Evolutionary conservation across 805 yeast genomes (phyloP).

Genomic region (Kregervanrija pseudodelftensis): DNA sequence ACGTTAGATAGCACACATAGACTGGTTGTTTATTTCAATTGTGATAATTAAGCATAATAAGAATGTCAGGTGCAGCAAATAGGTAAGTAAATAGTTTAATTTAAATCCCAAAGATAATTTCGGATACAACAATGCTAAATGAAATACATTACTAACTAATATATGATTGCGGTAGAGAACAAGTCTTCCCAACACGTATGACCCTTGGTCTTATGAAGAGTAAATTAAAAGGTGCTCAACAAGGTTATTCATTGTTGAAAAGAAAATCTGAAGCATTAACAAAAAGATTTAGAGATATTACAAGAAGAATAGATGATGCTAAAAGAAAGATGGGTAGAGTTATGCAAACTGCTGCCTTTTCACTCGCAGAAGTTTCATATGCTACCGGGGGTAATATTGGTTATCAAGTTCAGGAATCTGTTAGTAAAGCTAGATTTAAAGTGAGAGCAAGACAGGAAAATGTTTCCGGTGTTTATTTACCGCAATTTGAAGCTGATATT

Average conservation of each 20-base stretch:
- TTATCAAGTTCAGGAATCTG: conserved; percentile 88
- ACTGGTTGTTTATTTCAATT: not conserved
- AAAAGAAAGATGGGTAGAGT: conserved; percentile 97
- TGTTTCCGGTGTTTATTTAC: conserved; percentile 91
- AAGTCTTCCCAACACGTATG: conserved; percentile 97
- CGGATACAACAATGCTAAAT: conserved; percentile 18
- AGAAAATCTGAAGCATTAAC: conserved; percentile 96
- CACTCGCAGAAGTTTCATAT: conserved; percentile 93
- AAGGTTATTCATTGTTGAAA: conserved; percentile 88
- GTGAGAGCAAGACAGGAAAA: conserved; percentile 91
- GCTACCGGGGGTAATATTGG: conserved; percentile 96
- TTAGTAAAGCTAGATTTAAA: conserved; percentile 83
- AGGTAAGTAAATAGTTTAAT: conserved; percentile 13
- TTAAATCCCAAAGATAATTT: conserved; percentile 1
- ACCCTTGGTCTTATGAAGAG: conserved; percentile 92
- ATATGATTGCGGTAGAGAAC: conserved; percentile 57
- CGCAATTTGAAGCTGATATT: conserved; percentile 82
- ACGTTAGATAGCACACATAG: no score
- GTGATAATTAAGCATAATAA: not conserved
- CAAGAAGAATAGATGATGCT: conserved; percentile 88
- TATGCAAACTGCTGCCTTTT: conserved; percentile 97
- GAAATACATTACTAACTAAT: conserved; percentile 3
- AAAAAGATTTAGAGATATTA: conserved; percentile 91
- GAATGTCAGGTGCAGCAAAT: conserved; percentile 23
- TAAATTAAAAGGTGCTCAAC: conserved; percentile 94